Percentiles rank a stretch among this genome's conserved stretches.
Conservation (phyloP, 1,139 yeast species). For the Yamadazyma atlantica region DNA sequence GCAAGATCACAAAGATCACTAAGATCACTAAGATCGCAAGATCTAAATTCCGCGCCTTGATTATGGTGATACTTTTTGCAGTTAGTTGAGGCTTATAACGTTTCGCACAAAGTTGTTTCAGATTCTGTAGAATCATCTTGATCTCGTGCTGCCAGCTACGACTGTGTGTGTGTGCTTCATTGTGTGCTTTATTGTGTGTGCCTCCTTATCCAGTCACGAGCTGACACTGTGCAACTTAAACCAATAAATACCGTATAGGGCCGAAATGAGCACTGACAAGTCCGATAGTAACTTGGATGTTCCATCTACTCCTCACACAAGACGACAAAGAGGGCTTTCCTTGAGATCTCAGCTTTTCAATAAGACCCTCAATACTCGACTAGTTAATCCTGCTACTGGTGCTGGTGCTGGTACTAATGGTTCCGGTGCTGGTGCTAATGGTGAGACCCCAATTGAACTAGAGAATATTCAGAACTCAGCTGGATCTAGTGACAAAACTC, state of each 20-base stretch:
- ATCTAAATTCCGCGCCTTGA: no score
- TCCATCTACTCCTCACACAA: slow-evolving; percentile 25
- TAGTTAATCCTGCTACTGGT: slow-evolving; percentile 1
- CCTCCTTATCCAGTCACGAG: no score
- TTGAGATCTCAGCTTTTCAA: slow-evolving; percentile 72
- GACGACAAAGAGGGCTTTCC: slow-evolving; percentile 71
- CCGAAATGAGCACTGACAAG: background rate
- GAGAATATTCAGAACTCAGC: background rate
- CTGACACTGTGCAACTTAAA: no score
- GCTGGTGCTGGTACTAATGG: slow-evolving; percentile 1
- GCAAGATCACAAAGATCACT: no score
- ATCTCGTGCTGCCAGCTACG: background rate
- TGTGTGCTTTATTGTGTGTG: no score
- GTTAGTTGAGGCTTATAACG: background rate
- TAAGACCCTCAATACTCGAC: slow-evolving; percentile 34
- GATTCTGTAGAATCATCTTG: background rate
- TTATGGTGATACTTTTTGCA: background rate
- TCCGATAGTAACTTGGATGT: slow-evolving; percentile 6
- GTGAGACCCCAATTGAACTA: no score
- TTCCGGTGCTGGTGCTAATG: no score
- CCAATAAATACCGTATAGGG: no score
- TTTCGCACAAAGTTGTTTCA: background rate
- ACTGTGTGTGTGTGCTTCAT: no score
- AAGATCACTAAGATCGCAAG: no score
- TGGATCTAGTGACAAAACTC: slow-evolving; percentile 5